These are phyloP conservation scores for Hansfordia pulvinata DNA, from an alignment of 2,329 filamentous ascomycete species.

Conservation along the genomic window DNA sequence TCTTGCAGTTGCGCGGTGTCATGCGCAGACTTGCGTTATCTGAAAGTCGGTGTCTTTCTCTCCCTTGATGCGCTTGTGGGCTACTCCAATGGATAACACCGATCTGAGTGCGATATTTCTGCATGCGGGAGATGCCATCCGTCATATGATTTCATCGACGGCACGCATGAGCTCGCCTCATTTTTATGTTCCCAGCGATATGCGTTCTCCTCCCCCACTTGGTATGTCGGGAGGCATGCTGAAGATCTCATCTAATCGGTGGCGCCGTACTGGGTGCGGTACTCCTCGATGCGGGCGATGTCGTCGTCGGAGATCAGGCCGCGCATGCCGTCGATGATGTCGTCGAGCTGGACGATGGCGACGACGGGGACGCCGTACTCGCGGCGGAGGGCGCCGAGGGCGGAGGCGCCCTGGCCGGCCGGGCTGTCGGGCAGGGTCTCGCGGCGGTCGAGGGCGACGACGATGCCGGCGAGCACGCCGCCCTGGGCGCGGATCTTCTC, in stretches of 20 bases:
- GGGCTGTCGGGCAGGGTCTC: constrained; percentile 65
- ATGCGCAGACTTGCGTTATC: too few species aligned
- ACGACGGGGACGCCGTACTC: constrained; percentile 76
- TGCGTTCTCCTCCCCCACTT: too few species aligned
- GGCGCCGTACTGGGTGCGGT: constrained; percentile 52
- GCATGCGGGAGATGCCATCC: too few species aligned
- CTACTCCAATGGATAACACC: too few species aligned
- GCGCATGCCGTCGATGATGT: constrained; percentile 61
- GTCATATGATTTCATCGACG: too few species aligned
- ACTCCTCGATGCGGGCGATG: constrained; percentile 57
- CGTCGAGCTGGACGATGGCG: constrained; percentile 70
- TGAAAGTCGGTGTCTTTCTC: too few species aligned
- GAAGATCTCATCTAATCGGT: constrained; percentile 30
- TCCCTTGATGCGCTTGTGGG: too few species aligned
- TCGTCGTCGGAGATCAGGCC: constrained; percentile 47
- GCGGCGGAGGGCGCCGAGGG: constrained; percentile 73
- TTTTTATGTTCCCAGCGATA: too few species aligned
- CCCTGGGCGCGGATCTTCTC: constrained; percentile 78
- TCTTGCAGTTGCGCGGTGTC: too few species aligned
- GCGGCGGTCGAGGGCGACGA: constrained; percentile 78
- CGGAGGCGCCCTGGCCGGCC: constrained; percentile 57
- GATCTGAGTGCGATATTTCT: too few species aligned
- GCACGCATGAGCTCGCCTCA: too few species aligned
- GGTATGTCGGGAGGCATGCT: too few species aligned
- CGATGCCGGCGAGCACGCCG: constrained; percentile 71